A percentile compares a stretch with the other conserved stretches of the same genome.
These are phyloP conservation scores for Melianthus villosus DNA, from an alignment of 441 rosid genomes.

Conservation along the genomic window DNA sequence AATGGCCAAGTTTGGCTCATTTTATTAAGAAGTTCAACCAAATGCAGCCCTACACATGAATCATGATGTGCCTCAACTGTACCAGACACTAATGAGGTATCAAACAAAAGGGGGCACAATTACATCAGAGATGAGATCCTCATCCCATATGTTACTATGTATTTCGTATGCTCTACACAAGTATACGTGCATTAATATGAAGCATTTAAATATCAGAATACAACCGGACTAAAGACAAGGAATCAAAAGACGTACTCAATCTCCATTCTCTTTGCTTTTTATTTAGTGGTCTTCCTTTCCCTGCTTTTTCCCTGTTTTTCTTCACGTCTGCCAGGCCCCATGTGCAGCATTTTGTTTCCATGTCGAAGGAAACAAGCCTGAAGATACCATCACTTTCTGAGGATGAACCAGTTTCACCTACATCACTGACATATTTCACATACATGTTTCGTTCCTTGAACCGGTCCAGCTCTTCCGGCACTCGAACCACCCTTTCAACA, in stretches of 20 bases:
- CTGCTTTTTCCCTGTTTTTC: constrained; percentile 64
- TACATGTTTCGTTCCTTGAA: constrained; percentile 63
- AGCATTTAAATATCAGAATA: constrained; percentile 36
- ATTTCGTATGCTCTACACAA: too few species aligned
- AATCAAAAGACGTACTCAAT: constrained; percentile 38
- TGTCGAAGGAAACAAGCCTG: constrained; percentile 43
- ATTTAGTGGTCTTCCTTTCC: constrained; percentile 78
- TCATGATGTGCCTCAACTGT: too few species aligned
- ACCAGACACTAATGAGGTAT: too few species aligned
- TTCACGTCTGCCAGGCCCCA: constrained; percentile 76
- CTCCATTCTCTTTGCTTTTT: constrained; percentile 79
- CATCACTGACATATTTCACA: constrained; percentile 45
- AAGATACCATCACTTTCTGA: constrained; percentile 54
- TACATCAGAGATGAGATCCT: too few species aligned
- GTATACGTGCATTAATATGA: too few species aligned
- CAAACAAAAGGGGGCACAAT: too few species aligned
- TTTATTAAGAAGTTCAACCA: too few species aligned
- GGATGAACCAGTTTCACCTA: constrained; percentile 6
- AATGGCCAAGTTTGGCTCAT: too few species aligned
- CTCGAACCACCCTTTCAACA: constrained; percentile 53
- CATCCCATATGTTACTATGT: too few species aligned
- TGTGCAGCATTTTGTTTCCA: constrained; percentile 35
- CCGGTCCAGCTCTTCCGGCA: constrained; percentile 65
- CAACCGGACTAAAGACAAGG: constrained; percentile 40
- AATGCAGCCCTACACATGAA: too few species aligned